Evolutionary conservation across 2,329 filamentous ascomycete genomes (phyloP).

Genomic region (Erysiphe neolycopersici): DNA sequence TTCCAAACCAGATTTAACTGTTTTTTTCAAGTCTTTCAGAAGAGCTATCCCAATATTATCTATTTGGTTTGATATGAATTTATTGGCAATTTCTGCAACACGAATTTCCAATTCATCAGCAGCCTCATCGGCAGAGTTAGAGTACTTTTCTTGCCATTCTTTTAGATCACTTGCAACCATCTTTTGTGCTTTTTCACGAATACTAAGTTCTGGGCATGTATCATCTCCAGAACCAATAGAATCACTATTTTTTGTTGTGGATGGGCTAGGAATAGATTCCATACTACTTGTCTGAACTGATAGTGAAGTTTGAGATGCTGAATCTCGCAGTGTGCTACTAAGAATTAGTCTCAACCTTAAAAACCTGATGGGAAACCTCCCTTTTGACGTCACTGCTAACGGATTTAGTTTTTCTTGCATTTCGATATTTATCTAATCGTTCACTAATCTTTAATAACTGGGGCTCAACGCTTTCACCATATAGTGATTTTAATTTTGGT

Average conservation of each 20-base stretch:
- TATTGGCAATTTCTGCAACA: constrained; percentile 43
- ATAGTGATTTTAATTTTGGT: constrained; percentile 56
- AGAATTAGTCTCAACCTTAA: not conserved
- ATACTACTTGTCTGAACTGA: no score
- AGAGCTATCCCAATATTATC: constrained; percentile 37
- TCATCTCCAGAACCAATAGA: not conserved
- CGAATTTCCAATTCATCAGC: constrained; percentile 36
- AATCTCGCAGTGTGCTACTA: constrained; percentile 4
- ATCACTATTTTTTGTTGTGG: no score
- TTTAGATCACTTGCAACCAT: constrained; percentile 54
- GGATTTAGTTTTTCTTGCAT: constrained; percentile 33
- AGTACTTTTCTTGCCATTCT: constrained; percentile 72
- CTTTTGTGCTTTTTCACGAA: constrained; percentile 30
- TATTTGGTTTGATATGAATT: constrained; percentile 38
- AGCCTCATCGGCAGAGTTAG: constrained; percentile 62
- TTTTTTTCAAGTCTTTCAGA: constrained; percentile 39
- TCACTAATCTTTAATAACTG: constrained; percentile 82
- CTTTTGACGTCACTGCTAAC: constrained; percentile 26
- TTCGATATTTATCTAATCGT: constrained; percentile 48
- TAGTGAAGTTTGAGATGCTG: not conserved
- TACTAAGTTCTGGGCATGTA: constrained; percentile 19
- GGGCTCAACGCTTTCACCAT: constrained; percentile 80
- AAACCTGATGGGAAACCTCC: constrained; percentile 9
- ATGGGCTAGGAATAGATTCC: no score
- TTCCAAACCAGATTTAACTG: constrained; percentile 33